Conservation (phyloP, 1,284 basidiomycete species). For the Grifola frondosa region DNA sequence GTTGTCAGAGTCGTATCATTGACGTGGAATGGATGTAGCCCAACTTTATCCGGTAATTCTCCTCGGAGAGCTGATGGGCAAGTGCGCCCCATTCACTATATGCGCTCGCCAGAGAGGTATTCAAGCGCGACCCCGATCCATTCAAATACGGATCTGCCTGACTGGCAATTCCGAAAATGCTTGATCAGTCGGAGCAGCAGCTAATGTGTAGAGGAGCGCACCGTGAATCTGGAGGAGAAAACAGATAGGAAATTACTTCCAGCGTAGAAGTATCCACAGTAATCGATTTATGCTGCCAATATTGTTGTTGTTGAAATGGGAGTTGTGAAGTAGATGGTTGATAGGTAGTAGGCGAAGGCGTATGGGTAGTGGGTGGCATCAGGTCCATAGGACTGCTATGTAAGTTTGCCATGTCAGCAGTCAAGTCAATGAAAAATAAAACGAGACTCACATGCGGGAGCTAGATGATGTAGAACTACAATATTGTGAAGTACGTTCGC, state of each 20-base stretch:
- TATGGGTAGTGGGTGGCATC: conserved; percentile 3
- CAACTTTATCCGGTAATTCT: conserved; percentile 73
- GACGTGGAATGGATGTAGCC: conserved; percentile 34
- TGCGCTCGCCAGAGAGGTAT: conserved; percentile 17
- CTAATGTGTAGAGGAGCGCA: conserved; percentile 36
- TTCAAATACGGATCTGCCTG: conserved; percentile 9
- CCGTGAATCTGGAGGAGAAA: conserved; percentile 66
- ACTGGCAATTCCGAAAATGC: conserved; percentile 1
- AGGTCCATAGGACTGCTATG: background rate
- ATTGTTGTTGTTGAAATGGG: conserved; percentile 24
- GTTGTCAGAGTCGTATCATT: conserved; percentile 14
- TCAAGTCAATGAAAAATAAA: too few species aligned
- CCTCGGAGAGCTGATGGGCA: conserved; percentile 65
- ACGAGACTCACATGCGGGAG: conserved; percentile 23
- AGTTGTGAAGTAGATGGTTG: conserved; percentile 9
- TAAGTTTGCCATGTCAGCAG: too few species aligned
- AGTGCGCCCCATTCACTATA: conserved; percentile 64
- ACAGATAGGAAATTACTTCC: conserved; percentile 66
- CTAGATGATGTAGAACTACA: conserved; percentile 17
- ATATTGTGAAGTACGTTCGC: conserved; percentile 14
- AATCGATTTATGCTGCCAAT: conserved; percentile 42
- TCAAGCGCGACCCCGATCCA: conserved; percentile 7
- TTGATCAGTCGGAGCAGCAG: conserved; percentile 1
- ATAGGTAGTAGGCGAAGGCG: conserved; percentile 17
- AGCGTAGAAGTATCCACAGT: conserved; percentile 56